Evolutionary conservation across 1,284 basidiomycete genomes (phyloP).

Genomic region (Stereum hirsutum): DNA sequence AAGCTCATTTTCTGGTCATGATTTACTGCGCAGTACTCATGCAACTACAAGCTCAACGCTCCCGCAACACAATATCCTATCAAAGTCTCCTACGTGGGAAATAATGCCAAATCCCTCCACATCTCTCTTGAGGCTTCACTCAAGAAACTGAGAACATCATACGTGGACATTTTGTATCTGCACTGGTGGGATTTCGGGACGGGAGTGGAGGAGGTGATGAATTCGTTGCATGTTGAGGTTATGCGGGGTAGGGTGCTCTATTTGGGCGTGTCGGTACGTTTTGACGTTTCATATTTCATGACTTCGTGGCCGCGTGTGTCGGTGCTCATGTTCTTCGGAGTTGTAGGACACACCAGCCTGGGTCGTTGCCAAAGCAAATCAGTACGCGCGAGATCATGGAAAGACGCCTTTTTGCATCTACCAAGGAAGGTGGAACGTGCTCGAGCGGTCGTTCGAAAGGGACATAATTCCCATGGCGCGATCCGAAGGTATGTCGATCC

Average conservation of each 20-base stretch:
- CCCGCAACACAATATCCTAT: slow-evolving; percentile 13
- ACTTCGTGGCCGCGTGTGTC: too few relatives aligned
- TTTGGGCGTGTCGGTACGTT: too few relatives aligned
- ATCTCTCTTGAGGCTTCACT: slow-evolving; percentile 11
- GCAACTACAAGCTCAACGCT: slow-evolving; percentile 18
- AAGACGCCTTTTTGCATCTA: slow-evolving; percentile 43
- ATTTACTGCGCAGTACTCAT: slow-evolving; percentile 18
- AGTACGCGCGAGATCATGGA: slow-evolving; percentile 26
- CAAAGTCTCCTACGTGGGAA: slow-evolving; percentile 24
- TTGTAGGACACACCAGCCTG: slow-evolving; percentile 33
- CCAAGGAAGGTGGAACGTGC: slow-evolving; percentile 41
- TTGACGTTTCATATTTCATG: too few relatives aligned
- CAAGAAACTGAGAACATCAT: slow-evolving; percentile 33
- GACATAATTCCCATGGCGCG: slow-evolving; percentile 46
- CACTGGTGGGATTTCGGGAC: slow-evolving; percentile 26
- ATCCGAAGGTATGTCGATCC: slow-evolving; percentile 22
- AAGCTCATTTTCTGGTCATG: background rate
- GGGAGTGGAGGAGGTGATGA: slow-evolving; percentile 29
- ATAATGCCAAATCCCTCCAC: slow-evolving; percentile 10
- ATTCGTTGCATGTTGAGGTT: slow-evolving; percentile 9
- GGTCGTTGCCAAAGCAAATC: slow-evolving; percentile 27
- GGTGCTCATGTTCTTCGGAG: too few relatives aligned
- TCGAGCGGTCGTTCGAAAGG: slow-evolving; percentile 35
- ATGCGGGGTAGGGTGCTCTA: slow-evolving; percentile 31
- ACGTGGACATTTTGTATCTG: slow-evolving; percentile 25